Percentiles rank a stretch among this genome's conserved stretches.
phyloP scores from a whole-genome alignment of 495 filamentous ascomycete genomes.

The Tricharina praecox region DNA sequence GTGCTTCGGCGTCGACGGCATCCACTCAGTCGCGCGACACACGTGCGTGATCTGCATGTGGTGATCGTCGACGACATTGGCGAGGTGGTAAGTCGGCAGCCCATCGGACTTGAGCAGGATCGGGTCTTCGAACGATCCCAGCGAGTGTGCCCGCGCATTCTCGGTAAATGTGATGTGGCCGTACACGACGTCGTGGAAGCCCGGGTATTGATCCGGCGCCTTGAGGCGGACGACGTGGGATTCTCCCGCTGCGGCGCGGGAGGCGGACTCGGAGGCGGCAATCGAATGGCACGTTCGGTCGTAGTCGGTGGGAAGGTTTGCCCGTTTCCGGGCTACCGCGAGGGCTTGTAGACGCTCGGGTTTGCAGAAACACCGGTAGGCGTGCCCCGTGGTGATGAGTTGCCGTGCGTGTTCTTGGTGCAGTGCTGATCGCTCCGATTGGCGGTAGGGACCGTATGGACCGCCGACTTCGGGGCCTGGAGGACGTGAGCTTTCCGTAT shows the following conservation, averaged over 20 bases:
- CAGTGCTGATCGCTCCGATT: conserved; percentile 66
- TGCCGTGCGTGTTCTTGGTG: conserved; percentile 55
- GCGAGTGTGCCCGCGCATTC: conserved; percentile 27
- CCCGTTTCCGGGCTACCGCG: conserved; percentile 40
- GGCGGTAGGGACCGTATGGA: conserved; percentile 68
- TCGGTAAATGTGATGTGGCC: conserved; percentile 39
- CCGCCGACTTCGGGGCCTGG: conserved; percentile 65
- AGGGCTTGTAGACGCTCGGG: conserved; percentile 48
- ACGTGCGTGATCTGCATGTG: conserved; percentile 91
- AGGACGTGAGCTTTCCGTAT: too few species aligned
- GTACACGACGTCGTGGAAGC: conserved; percentile 62
- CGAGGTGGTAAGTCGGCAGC: conserved; percentile 86
- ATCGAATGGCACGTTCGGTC: conserved; percentile 59
- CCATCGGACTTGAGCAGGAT: conserved; percentile 82
- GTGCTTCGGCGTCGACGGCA: conserved; percentile 82
- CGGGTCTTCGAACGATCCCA: conserved; percentile 47
- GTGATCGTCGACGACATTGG: conserved; percentile 93
- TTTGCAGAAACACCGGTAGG: conserved; percentile 88
- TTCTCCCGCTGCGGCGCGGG: conserved; percentile 49
- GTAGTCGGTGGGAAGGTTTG: conserved; percentile 51
- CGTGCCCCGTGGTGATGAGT: conserved; percentile 53
- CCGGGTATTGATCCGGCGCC: conserved; percentile 39
- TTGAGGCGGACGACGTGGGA: conserved; percentile 62
- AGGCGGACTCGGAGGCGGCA: conserved; percentile 47
- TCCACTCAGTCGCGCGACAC: conserved; percentile 77